Evolutionary conservation across 2,329 filamentous ascomycete species (phyloP).

Genomic region (Aspergillus nomiae): DNA sequence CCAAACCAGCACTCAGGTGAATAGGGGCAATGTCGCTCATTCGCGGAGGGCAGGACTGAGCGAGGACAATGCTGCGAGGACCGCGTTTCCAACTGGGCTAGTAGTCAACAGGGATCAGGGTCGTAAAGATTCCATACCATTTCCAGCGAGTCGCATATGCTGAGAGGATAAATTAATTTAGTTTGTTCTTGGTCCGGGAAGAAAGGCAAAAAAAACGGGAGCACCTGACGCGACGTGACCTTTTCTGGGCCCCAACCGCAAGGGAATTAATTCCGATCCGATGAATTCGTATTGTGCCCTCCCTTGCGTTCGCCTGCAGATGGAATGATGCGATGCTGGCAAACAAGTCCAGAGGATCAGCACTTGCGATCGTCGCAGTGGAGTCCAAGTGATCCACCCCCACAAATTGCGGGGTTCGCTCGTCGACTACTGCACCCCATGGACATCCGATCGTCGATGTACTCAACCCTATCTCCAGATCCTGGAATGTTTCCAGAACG

Average conservation of each 20-base stretch:
- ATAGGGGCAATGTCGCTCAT: background rate
- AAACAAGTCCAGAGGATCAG: background rate
- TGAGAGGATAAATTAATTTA: background rate
- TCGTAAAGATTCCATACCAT: background rate
- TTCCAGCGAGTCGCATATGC: conserved; percentile 1
- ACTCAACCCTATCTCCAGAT: background rate
- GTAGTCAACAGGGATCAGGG: background rate
- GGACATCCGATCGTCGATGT: background rate
- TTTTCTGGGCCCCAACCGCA: background rate
- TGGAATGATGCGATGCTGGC: too few species aligned
- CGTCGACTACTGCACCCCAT: background rate
- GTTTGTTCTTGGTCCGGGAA: background rate
- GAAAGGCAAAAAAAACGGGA: background rate
- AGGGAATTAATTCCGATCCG: background rate
- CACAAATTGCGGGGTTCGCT: background rate
- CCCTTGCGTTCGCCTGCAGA: too few species aligned
- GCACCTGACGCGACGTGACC: background rate
- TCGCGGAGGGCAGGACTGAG: background rate
- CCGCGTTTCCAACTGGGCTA: background rate
- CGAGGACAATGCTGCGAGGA: background rate
- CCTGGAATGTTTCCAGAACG: background rate
- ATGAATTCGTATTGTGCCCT: background rate
- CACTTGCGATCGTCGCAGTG: background rate
- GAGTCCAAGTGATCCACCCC: background rate
- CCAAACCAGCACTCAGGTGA: background rate